Evolutionary conservation across 352 stramenopile species (phyloP).

Genomic region (Thraustochytrium striatum): DNA sequence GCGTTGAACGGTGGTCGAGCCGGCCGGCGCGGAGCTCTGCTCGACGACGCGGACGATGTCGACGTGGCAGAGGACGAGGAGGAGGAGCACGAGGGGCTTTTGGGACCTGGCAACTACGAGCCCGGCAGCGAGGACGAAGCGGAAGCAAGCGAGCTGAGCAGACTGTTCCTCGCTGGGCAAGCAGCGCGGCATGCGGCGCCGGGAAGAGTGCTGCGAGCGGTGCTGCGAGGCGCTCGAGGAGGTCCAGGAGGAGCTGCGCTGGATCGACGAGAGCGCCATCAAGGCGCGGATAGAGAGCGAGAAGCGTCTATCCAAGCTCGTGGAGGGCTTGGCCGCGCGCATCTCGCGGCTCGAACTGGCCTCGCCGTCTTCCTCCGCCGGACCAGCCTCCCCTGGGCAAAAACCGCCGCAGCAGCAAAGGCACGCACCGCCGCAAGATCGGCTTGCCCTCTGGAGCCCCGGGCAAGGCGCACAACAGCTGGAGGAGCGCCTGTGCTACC

Average conservation of each 20-base stretch:
- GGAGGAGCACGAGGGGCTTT: neutral
- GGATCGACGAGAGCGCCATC: constrained; percentile 29
- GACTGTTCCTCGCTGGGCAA: no score
- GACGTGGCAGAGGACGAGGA: neutral
- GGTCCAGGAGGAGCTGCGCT: constrained; percentile 5
- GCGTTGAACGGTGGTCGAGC: no score
- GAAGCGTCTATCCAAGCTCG: neutral
- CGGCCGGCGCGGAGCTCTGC: no score
- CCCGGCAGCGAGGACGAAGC: neutral
- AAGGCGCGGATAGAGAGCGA: constrained; percentile 22
- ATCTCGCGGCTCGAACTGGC: neutral
- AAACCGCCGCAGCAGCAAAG: neutral
- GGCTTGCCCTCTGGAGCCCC: neutral
- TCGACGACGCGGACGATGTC: no score
- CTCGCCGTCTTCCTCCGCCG: no score
- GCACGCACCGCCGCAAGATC: neutral
- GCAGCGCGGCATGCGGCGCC: no score
- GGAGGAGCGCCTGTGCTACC: neutral
- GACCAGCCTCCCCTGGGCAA: no score
- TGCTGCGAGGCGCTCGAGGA: neutral
- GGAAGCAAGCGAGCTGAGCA: no score
- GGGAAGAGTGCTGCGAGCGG: neutral
- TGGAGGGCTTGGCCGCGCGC: neutral
- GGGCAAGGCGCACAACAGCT: no score
- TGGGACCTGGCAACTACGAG: neutral